Percentiles rank a stretch among this genome's conserved stretches.
Evolutionary conservation across 2,329 filamentous ascomycete genomes (phyloP).

Genomic region (Penicillium sp.): DNA sequence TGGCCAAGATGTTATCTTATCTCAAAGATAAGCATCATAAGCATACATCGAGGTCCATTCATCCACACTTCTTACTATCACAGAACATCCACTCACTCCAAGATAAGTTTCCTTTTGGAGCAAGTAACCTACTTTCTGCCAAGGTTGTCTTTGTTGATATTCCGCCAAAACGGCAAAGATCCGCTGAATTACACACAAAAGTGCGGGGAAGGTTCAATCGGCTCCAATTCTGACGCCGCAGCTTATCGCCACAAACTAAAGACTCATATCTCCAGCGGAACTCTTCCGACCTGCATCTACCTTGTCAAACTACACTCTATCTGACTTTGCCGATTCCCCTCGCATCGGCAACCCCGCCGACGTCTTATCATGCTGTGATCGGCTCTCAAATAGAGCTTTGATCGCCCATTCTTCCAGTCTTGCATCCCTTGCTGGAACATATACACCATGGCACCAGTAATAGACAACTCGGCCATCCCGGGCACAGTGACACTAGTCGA

Average conservation of each 20-base stretch:
- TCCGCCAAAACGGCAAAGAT: not conserved
- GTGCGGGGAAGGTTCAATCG: not conserved
- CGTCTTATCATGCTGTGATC: slow-evolving; percentile 4
- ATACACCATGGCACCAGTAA: slow-evolving; percentile 24
- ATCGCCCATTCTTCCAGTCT: not conserved
- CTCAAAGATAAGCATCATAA: not conserved
- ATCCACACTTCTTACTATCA: too few species aligned
- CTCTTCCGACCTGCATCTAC: not conserved
- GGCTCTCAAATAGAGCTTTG: not conserved
- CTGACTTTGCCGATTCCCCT: not conserved
- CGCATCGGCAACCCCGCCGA: not conserved
- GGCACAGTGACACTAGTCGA: slow-evolving; percentile 49
- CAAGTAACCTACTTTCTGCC: not conserved
- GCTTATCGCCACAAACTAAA: not conserved
- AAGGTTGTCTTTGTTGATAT: not conserved
- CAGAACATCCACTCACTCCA: too few species aligned
- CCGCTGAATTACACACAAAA: not conserved
- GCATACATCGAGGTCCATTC: not conserved
- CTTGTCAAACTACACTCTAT: not conserved
- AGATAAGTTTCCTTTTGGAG: not conserved
- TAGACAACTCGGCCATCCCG: slow-evolving; percentile 35
- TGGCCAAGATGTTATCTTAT: not conserved
- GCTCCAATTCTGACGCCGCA: not conserved
- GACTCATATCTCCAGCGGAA: not conserved
- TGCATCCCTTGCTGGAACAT: not conserved